Conservation (phyloP, 352 stramenopile species). For the Phytophthora macrochlamydospora region DNA sequence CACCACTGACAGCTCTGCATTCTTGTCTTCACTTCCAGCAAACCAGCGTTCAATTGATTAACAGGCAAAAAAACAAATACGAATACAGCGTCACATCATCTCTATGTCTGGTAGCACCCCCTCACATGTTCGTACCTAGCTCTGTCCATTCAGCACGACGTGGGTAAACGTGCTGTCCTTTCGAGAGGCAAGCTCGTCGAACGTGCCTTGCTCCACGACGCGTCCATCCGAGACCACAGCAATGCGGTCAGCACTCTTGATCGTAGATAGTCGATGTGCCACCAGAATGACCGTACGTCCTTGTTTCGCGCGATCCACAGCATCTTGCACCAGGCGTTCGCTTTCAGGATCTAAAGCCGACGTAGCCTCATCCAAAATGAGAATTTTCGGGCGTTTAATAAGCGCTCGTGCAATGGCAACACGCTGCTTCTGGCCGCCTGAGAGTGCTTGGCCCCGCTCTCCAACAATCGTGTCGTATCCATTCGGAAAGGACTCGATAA, state of each 20-base stretch:
- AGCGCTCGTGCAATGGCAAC: constrained; percentile 76
- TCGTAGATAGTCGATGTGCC: constrained; percentile 95
- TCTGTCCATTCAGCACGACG: constrained; percentile 73
- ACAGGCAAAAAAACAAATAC: not conserved
- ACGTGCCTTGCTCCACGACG: constrained; percentile 88
- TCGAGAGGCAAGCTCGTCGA: constrained; percentile 61
- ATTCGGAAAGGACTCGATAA: constrained; percentile 77
- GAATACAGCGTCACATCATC: constrained; percentile 17
- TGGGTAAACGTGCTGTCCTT: constrained; percentile 76
- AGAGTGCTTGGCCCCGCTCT: constrained; percentile 73
- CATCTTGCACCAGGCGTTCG: constrained; percentile 80
- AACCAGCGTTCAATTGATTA: constrained; percentile 21
- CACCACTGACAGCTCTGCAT: not conserved
- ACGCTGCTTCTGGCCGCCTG: constrained; percentile 83
- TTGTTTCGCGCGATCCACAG: constrained; percentile 73
- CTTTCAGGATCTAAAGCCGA: constrained; percentile 79
- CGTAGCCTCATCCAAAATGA: constrained; percentile 82
- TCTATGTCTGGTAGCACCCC: constrained; percentile 27
- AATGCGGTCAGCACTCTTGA: constrained; percentile 92
- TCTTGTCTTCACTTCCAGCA: constrained; percentile 14
- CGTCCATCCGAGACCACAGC: constrained; percentile 88
- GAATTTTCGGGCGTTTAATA: constrained; percentile 75
- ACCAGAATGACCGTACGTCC: constrained; percentile 96
- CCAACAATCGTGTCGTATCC: constrained; percentile 82
- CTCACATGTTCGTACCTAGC: constrained; percentile 23